Base-by-base conservation (phyloP, 2,329 filamentous ascomycete genomes). In the Camptophora hylomeconis region DNA sequence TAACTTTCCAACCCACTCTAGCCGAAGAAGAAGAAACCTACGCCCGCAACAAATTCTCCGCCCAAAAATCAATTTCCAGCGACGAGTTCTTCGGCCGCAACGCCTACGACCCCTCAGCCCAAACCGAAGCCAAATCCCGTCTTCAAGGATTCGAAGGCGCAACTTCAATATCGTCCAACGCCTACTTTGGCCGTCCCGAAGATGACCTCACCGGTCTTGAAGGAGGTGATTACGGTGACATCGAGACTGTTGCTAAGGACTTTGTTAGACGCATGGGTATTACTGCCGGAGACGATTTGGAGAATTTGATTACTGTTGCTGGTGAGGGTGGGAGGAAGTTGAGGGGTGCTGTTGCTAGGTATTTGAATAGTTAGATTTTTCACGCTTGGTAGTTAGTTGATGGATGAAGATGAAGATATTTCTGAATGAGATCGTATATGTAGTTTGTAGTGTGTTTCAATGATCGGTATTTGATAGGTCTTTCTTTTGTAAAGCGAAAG, bases 81-180 rank as follows among this genome's bases (percentile, higher is more conserved):
- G 89, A 98, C 53, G 89, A 98, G 53, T 98, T 92, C 67, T 98
- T 98, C 51, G 84, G 87, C 47, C 87, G 89, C 53, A 82, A 84
- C 30, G 61, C 70, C 31, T 95, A 76, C 56, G 86, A 98, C 51
- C 75, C 86, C 20, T 67, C 66, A 31, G 72, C 78, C 6, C 79
- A 89, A 50, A 66, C 74, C 28, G 87, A 94, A 60, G 87, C 89
- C 45, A 92, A 92, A 63, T 66, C 68, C 14, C 74, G 89, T 21
- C 69, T 98, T 30, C 77, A 83, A 60, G 81, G 84, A 25, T 98
- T 98, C 50, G 87, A 95, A 57, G 84, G 89, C 24, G 86, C 89
- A 7, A 77, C 75, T 1, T 63, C 84, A 41, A 98, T 98, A 54
- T 94, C 86, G 5, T 92, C 82, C 34, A 98, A 95, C 55, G 83